Evolutionary conservation across 108 stramenopile genomes (phyloP).

Genomic region (Skeletonema potamos): DNA sequence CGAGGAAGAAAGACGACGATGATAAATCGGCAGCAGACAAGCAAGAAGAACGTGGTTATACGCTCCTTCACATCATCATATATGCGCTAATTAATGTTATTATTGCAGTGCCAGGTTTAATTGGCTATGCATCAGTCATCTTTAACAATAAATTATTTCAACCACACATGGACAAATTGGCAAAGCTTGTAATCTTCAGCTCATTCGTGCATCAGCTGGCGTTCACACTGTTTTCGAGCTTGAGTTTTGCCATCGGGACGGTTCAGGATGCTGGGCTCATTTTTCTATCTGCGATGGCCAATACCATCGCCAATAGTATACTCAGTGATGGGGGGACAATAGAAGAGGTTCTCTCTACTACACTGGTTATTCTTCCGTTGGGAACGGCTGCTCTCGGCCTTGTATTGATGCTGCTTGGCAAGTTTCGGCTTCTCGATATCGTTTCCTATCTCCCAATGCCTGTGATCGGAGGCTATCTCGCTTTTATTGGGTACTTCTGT

Average conservation of each 20-base stretch:
- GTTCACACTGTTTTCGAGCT: conserved; percentile 71
- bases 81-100: conserved; percentile 67
- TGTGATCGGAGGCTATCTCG: conserved; percentile 82
- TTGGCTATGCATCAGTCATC: conserved; percentile 87
- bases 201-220: conserved; percentile 84
- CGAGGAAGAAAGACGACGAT: background rate
- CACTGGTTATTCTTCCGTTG: conserved; percentile 65
- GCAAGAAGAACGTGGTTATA: conserved; percentile 5
- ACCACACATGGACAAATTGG: conserved; percentile 59
- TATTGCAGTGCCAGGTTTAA: conserved; percentile 74
- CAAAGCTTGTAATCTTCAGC: conserved; percentile 84
- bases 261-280: conserved; percentile 97
- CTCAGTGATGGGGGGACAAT: conserved; percentile 51
- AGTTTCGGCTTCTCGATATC: conserved; percentile 79
- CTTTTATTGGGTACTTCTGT: conserved; percentile 96
- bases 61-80: conserved; percentile 30
- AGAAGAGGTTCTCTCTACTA: conserved; percentile 68
- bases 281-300: conserved; percentile 88
- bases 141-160: conserved; percentile 74
- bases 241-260: conserved; percentile 91
- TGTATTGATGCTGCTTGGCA: conserved; percentile 79
- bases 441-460: conserved; percentile 95
- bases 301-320: conserved; percentile 70
- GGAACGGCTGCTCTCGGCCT: conserved; percentile 88
- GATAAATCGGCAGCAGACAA: background rate